phyloP scores from a whole-genome alignment of 2,329 filamentous ascomycete species.

The Albifimbria verrucaria region DNA sequence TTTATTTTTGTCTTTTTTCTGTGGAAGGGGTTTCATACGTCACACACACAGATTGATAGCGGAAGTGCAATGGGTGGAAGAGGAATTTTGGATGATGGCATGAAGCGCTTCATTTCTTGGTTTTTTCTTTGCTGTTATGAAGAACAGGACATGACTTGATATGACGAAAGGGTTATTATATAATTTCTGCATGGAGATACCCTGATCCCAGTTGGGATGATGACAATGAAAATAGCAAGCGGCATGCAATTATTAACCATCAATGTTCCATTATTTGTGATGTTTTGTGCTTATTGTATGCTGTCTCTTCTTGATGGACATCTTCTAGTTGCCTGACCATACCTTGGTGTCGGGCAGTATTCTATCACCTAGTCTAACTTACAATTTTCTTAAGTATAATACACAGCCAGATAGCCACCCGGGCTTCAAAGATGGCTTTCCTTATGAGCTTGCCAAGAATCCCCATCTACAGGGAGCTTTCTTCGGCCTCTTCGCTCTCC shows the following conservation, averaged over 20 bases:
- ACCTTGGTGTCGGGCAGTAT: no score
- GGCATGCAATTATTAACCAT: slow-evolving; percentile 19
- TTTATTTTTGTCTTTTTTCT: neutral
- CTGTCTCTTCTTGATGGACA: no score
- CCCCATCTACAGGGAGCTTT: neutral
- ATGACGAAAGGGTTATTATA: slow-evolving; percentile 3
- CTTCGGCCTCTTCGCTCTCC: slow-evolving; percentile 7
- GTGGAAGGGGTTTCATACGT: neutral
- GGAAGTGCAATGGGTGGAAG: no score
- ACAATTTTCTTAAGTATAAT: no score
- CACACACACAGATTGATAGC: no score
- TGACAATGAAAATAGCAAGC: slow-evolving; percentile 25
- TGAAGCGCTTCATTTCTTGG: no score
- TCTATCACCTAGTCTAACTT: no score
- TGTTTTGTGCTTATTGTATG: neutral
- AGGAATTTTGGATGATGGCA: no score
- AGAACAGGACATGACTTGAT: slow-evolving; percentile 5
- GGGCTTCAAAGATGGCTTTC: no score
- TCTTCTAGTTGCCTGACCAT: no score
- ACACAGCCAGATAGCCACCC: no score
- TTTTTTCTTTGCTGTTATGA: neutral
- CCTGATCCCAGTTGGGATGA: slow-evolving; percentile 21
- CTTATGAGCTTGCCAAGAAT: no score
- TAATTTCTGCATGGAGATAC: slow-evolving; percentile 25
- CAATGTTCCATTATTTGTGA: neutral